A percentile compares a stretch with the other conserved stretches of the same genome.
phyloP scores from a whole-genome alignment of 2,329 filamentous ascomycete species.

The Simplicillium aogashimaense region DNA sequence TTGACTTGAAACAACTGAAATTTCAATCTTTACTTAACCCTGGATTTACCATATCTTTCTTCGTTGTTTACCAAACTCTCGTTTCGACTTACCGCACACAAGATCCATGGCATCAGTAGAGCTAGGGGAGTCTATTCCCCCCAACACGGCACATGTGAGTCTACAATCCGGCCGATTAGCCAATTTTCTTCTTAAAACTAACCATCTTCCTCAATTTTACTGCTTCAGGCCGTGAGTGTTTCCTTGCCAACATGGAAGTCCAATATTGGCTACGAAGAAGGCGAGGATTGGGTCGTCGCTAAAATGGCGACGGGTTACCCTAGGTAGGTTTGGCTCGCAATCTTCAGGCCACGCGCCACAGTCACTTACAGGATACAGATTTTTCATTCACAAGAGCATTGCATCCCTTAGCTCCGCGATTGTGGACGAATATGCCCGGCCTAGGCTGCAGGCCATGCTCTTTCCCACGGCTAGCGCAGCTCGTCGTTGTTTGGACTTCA shows the following conservation, averaged over 20 bases:
- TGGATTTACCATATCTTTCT: not conserved
- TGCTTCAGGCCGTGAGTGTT: conserved; percentile 76
- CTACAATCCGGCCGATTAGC: not conserved
- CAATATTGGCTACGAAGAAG: conserved; percentile 92
- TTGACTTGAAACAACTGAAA: no score
- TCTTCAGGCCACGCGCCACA: not conserved
- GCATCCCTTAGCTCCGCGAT: conserved; percentile 62
- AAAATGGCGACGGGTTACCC: conserved; percentile 90
- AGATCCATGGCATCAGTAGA: conserved; percentile 38
- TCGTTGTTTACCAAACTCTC: no score
- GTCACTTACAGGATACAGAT: conserved; percentile 43
- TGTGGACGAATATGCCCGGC: conserved; percentile 49
- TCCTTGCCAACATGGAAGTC: conserved; percentile 88
- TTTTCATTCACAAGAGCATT: conserved; percentile 85
- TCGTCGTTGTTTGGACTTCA: conserved; percentile 64
- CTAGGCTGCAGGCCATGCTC: conserved; percentile 63
- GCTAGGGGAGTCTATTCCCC: conserved; percentile 64
- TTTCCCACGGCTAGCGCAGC: conserved; percentile 68
- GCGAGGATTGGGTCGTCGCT: conserved; percentile 72
- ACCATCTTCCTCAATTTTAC: not conserved
- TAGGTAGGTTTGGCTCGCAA: conserved; percentile 36
- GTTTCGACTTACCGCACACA: no score
- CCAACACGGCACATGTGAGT: conserved; percentile 69
- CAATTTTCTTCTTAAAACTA: not conserved
- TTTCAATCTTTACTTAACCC: no score